A percentile compares a stretch with the other conserved stretches of the same genome.
phyloP scores from a whole-genome alignment of 495 filamentous ascomycete genomes.

The Hapsidospora chrysogenum region DNA sequence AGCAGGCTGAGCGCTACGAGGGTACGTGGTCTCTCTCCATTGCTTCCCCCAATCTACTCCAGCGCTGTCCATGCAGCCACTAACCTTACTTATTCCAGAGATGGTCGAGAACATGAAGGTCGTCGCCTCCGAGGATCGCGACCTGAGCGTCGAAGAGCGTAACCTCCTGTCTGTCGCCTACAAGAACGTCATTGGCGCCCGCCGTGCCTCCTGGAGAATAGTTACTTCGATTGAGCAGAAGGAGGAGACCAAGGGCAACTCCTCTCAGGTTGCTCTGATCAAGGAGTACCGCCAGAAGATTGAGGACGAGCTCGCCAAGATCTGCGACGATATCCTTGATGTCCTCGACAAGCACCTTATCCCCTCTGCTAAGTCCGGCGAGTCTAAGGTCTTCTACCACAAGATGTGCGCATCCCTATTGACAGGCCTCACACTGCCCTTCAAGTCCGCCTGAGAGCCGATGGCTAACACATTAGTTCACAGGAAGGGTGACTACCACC shows the following conservation, averaged over 20 bases:
- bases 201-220: slow-evolving; percentile 98
- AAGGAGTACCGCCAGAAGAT: slow-evolving; percentile 99
- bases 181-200: slow-evolving; percentile 99
- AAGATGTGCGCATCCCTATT: slow-evolving; percentile 67
- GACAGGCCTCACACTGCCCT: neutral
- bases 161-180: slow-evolving; percentile 98
- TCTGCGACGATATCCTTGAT: slow-evolving; percentile 97
- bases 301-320: slow-evolving; percentile 94
- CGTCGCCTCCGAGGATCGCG: slow-evolving; percentile 90
- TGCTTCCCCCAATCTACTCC: neutral
- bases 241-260: slow-evolving; percentile 99
- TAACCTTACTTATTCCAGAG: slow-evolving; percentile 35
- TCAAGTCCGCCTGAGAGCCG: neutral
- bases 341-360: slow-evolving; percentile 95
- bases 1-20: slow-evolving; percentile 99
- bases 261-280: slow-evolving; percentile 80
- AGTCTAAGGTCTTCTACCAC: slow-evolving; percentile 99
- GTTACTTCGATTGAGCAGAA: slow-evolving; percentile 99
- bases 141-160: slow-evolving; percentile 96
- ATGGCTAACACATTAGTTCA: slow-evolving; percentile 17
- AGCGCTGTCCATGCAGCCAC: slow-evolving; percentile 1
- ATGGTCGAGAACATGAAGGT: slow-evolving; percentile 99
- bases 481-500: slow-evolving; percentile 99
- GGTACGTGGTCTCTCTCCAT: slow-evolving; percentile 42
- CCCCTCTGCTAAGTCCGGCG: slow-evolving; percentile 86